A percentile compares a stretch with the other conserved stretches of the same genome.
Conservation (phyloP, 2,329 filamentous ascomycete species). For the Penicillium sp. region DNA sequence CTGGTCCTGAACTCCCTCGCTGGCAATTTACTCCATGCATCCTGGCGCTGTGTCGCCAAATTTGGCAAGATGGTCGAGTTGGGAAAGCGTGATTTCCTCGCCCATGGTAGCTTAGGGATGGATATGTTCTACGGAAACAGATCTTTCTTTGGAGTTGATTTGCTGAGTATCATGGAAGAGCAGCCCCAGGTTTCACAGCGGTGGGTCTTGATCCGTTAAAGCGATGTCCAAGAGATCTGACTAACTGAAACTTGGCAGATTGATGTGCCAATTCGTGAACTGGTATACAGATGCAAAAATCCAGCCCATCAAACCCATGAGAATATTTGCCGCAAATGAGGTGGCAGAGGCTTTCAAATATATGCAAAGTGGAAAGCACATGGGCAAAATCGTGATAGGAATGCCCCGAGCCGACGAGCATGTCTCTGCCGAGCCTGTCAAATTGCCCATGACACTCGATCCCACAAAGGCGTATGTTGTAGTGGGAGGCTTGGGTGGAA, state of each 20-base stretch:
- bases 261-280: neutral
- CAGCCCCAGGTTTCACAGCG: neutral
- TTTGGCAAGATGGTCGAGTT: conserved; percentile 21
- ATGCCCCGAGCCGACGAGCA: neutral
- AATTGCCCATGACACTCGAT: neutral
- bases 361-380: conserved; percentile 42
- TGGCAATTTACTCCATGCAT: conserved; percentile 19
- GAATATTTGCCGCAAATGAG: conserved; percentile 18
- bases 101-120: conserved; percentile 16
- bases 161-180: conserved; percentile 13
- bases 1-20: conserved; percentile 22
- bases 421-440: neutral
- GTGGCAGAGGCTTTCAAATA: conserved; percentile 38
- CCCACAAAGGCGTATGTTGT: conserved; percentile 27
- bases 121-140: conserved; percentile 18
- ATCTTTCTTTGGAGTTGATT: conserved; percentile 19
- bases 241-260: neutral
- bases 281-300: conserved; percentile 9
- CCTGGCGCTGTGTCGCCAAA: conserved; percentile 24
- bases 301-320: conserved; percentile 17
- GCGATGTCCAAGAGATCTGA: too few relatives aligned
- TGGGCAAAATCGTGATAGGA: conserved; percentile 41
- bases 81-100: conserved; percentile 10
- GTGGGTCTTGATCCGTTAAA: too few relatives aligned
- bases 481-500: conserved; percentile 37